Conservation (phyloP, 257 asterid genomes). For the Ophiorrhiza pumila region DNA sequence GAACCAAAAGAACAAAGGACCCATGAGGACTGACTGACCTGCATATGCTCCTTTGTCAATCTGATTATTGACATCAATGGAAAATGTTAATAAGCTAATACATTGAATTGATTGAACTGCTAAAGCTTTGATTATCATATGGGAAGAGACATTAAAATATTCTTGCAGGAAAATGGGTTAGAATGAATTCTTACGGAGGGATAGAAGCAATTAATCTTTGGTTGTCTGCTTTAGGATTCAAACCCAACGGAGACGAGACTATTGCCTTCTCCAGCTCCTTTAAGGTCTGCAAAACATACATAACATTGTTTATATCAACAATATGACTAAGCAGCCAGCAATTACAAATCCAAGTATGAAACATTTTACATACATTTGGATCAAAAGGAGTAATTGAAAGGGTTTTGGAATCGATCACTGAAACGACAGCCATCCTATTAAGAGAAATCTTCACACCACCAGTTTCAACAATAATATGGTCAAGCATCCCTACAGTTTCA, state of each 20-base stretch:
- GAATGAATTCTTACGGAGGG: conserved; percentile 74
- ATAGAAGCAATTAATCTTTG: conserved; percentile 74
- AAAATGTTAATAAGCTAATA: conserved; percentile 20
- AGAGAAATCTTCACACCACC: conserved; percentile 72
- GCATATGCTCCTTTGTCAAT: conserved; percentile 91
- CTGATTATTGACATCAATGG: conserved; percentile 44
- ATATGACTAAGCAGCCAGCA: no score
- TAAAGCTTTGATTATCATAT: background rate
- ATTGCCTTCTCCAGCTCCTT: conserved; percentile 94
- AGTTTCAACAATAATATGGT: conserved; percentile 84
- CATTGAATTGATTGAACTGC: background rate
- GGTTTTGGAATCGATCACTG: conserved; percentile 84
- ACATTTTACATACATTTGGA: conserved; percentile 51
- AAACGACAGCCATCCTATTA: conserved; percentile 83
- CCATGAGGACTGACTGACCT: conserved; percentile 51
- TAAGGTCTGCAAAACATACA: conserved; percentile 59
- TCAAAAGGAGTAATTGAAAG: conserved; percentile 80
- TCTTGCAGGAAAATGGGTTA: conserved; percentile 2
- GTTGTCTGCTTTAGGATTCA: conserved; percentile 73
- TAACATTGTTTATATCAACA: no score
- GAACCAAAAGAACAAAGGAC: conserved; percentile 17
- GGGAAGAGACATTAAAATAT: conserved; percentile 4
- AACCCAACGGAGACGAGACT: conserved; percentile 75
- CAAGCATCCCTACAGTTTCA: conserved; percentile 75
- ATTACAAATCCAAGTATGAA: background rate